phyloP scores from a whole-genome alignment of 768 basidiomycete genomes.

The Boletus speciosus region DNA sequence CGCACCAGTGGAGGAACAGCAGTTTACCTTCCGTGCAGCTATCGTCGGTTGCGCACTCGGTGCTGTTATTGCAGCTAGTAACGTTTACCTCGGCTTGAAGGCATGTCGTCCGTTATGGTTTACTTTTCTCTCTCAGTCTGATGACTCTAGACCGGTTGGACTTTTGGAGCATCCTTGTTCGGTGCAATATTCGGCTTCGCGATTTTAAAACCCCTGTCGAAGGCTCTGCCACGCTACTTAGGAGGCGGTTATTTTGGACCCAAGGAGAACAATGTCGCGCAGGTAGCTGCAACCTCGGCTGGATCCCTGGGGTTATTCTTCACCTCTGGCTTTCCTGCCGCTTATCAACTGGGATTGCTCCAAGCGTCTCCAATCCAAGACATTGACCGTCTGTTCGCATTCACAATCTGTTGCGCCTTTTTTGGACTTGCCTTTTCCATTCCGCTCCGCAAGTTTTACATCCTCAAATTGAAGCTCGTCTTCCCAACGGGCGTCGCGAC shows the following conservation, averaged over 20 bases:
- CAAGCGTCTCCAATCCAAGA: not conserved
- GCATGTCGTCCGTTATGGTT: not conserved
- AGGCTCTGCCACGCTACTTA: not conserved
- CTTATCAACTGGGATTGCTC: not conserved
- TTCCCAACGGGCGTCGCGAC: not conserved
- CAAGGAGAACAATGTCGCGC: not conserved
- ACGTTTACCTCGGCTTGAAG: slow-evolving; percentile 3
- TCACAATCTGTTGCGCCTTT: not conserved
- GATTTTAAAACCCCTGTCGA: not conserved
- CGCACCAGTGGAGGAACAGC: not conserved
- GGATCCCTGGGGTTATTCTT: not conserved
- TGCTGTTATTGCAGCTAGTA: not conserved
- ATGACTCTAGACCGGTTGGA: not conserved
- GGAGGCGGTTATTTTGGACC: slow-evolving; percentile 1
- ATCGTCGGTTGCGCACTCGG: not conserved
- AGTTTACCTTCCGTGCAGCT: not conserved
- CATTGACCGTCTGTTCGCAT: not conserved
- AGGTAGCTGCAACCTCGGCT: not conserved
- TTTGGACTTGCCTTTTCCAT: not conserved
- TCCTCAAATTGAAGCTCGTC: not conserved
- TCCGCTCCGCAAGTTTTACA: not conserved
- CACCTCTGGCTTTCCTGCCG: not conserved
- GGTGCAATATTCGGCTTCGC: slow-evolving; percentile 1
- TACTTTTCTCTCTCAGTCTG: too few relatives aligned
- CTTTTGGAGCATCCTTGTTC: slow-evolving; percentile 1